These are phyloP conservation scores for Colletotrichum euphorbiae DNA, from an alignment of 2,329 filamentous ascomycete species.

Conservation along the genomic window DNA sequence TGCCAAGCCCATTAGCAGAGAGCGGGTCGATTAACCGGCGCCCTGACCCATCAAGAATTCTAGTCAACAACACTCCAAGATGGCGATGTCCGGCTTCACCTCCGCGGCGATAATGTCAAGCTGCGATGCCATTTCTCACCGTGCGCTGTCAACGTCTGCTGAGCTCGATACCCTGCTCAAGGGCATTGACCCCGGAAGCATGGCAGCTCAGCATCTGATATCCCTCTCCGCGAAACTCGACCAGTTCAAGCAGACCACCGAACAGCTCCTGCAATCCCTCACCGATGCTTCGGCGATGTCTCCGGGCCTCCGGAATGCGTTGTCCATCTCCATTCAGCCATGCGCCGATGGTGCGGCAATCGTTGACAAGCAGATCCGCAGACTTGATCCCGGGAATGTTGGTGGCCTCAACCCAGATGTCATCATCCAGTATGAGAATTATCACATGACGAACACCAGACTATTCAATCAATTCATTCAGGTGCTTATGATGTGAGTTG, in stretches of 20 bases:
- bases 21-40: not conserved
- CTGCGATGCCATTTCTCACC: slow-evolving; percentile 48
- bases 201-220: slow-evolving; percentile 41
- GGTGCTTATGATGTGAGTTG: slow-evolving; percentile 34
- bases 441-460: slow-evolving; percentile 43
- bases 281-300: slow-evolving; percentile 45
- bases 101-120: slow-evolving; percentile 48
- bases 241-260: slow-evolving; percentile 43
- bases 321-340: slow-evolving; percentile 45
- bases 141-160: slow-evolving; percentile 44
- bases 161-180: slow-evolving; percentile 47
- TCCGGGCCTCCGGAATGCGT: slow-evolving; percentile 44
- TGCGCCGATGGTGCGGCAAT: slow-evolving; percentile 47
- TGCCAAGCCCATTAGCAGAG: not conserved
- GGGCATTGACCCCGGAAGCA: slow-evolving; percentile 34
- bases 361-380: slow-evolving; percentile 51
- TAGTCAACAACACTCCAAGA: not conserved
- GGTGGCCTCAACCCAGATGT: slow-evolving; percentile 44
- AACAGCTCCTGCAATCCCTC: slow-evolving; percentile 45
- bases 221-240: slow-evolving; percentile 44
- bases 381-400: slow-evolving; percentile 45
- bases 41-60: not conserved
- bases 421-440: slow-evolving; percentile 43
- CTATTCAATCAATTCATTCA: slow-evolving; percentile 41
- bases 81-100: slow-evolving; percentile 50